A percentile compares a stretch with the other conserved stretches of the same genome.
These are phyloP conservation scores for Nyssa sinensis DNA, from an alignment of 148 eudicot genomes.

Conservation along the genomic window DNA sequence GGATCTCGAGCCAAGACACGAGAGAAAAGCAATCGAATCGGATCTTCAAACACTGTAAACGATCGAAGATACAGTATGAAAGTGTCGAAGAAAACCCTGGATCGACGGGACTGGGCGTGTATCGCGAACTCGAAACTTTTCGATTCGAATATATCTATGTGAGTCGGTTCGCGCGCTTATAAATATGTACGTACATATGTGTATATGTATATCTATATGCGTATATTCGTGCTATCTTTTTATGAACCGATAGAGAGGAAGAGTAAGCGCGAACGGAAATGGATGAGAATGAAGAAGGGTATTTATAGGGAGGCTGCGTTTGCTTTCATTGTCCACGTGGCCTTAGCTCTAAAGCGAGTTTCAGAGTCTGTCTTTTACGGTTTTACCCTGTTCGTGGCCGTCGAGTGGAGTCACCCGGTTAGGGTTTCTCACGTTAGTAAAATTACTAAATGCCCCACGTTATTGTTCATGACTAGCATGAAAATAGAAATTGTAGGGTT, in stretches of 20 bases:
- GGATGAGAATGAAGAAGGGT: slow-evolving; percentile 34
- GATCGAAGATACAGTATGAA: background rate
- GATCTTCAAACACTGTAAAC: slow-evolving; percentile 11
- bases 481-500: no score
- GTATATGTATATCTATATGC: background rate
- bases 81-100: slow-evolving; percentile 12
- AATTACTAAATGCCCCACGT: no score
- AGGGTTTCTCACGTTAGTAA: no score
- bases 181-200: background rate
- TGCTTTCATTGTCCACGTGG: slow-evolving; percentile 45
- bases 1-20: slow-evolving; percentile 94
- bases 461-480: no score
- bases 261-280: slow-evolving; percentile 20
- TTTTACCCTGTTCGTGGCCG: background rate
- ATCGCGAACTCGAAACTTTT: background rate
- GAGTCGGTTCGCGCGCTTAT: no score
- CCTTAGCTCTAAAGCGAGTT: slow-evolving; percentile 21
- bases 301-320: slow-evolving; percentile 69
- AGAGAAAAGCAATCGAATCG: slow-evolving; percentile 28
- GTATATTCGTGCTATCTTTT: background rate
- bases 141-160: background rate
- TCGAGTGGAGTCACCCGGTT: background rate
- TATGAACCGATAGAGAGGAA: slow-evolving; percentile 19
- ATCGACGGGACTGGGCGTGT: slow-evolving; percentile 20
- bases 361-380: background rate